phyloP scores from a whole-genome alignment of 805 yeast genomes.

The Cyberlindnera subsufficiens region DNA sequence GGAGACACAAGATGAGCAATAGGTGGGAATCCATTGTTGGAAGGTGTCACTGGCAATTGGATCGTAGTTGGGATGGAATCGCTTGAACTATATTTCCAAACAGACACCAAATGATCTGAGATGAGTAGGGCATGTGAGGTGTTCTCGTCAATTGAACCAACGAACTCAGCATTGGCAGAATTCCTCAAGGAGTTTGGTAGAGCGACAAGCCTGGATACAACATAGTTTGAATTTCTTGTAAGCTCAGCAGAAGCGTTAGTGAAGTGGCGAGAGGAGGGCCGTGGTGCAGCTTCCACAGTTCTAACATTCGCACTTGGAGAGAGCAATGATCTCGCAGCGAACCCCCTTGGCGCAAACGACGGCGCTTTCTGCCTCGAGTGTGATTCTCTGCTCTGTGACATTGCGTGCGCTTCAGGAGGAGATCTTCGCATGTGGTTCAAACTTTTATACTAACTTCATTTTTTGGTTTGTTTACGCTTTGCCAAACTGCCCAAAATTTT shows the following conservation, averaged over 20 bases:
- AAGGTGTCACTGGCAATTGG: constrained; percentile 35
- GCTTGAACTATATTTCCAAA: constrained; percentile 64
- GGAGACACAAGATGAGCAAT: constrained; percentile 57
- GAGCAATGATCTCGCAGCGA: background rate
- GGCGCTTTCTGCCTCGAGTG: constrained; percentile 3
- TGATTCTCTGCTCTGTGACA: constrained; percentile 2
- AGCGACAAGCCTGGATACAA: constrained; percentile 51
- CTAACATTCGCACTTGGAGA: background rate
- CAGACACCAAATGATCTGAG: constrained; percentile 42
- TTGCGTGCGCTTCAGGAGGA: too few species aligned
- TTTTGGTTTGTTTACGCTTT: constrained; percentile 9
- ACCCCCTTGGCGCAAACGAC: constrained; percentile 5
- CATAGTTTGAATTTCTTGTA: constrained; percentile 52
- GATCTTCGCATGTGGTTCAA: too few species aligned
- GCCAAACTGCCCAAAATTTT: too few species aligned
- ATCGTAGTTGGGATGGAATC: constrained; percentile 54
- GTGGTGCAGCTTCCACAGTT: background rate
- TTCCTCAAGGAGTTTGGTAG: constrained; percentile 32
- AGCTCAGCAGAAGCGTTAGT: constrained; percentile 36
- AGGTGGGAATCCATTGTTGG: constrained; percentile 32
- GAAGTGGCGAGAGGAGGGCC: constrained; percentile 14
- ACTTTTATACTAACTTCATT: background rate
- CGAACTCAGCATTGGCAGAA: constrained; percentile 2
- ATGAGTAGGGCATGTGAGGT: constrained; percentile 25
- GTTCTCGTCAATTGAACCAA: constrained; percentile 26